phyloP scores from a whole-genome alignment of 345 rosid genomes.

The Rubroshorea leprosula region DNA sequence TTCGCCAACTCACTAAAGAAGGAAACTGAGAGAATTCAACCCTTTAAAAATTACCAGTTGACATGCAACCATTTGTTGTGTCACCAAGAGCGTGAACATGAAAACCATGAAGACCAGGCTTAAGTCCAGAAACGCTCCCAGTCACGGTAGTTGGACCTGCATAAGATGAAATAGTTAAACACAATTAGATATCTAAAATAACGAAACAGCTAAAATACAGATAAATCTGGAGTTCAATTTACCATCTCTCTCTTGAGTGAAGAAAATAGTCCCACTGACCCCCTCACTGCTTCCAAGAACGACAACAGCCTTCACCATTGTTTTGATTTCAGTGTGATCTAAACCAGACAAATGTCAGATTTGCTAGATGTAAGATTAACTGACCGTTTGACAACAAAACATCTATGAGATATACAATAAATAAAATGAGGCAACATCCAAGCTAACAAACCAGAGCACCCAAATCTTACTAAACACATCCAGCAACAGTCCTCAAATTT shows the following conservation, averaged over 20 bases:
- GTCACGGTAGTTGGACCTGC: conserved; percentile 69
- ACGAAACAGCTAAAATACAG: neutral
- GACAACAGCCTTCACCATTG: conserved; percentile 84
- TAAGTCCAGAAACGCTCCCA: conserved; percentile 78
- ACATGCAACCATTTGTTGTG: conserved; percentile 98
- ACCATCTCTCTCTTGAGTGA: conserved; percentile 86
- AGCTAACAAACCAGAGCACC: neutral
- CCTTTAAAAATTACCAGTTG: conserved; percentile 55
- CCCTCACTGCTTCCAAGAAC: conserved; percentile 69
- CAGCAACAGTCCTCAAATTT: neutral
- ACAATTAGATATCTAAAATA: conserved; percentile 5
- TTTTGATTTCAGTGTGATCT: conserved; percentile 58
- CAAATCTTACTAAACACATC: neutral
- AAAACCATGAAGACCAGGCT: conserved; percentile 93
- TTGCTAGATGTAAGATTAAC: neutral
- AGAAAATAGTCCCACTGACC: conserved; percentile 69
- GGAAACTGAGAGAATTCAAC: neutral
- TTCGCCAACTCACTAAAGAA: neutral
- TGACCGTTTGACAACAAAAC: neutral
- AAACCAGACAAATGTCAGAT: conserved; percentile 11
- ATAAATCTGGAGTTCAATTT: neutral
- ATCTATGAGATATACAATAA: no score
- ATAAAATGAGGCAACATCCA: neutral
- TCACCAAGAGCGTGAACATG: conserved; percentile 98
- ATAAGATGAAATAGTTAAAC: conserved; percentile 3